Percentiles rank a stretch among this genome's conserved stretches.
phyloP scores from a whole-genome alignment of 1,284 basidiomycete species.

The Papiliotrema flavescens region DNA sequence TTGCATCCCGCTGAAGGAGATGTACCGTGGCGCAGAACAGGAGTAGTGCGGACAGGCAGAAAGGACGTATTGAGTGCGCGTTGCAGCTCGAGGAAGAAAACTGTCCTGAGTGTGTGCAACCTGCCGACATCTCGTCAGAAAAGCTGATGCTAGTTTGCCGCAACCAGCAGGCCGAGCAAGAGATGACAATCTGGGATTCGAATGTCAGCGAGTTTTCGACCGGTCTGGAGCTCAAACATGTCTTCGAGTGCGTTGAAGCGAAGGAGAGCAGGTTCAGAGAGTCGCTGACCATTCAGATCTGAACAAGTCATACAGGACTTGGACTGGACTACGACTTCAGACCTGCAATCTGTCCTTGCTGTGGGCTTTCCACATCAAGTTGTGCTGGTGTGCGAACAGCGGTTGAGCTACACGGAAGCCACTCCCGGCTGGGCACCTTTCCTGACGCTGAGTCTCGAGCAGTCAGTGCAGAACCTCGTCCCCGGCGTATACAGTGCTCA shows the following conservation, averaged over 20 bases:
- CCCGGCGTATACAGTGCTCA: not conserved
- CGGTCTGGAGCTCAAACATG: conserved; percentile 69
- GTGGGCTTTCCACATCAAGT: conserved; percentile 74
- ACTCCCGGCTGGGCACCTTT: conserved; percentile 75
- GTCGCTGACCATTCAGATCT: conserved; percentile 1
- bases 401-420: conserved; percentile 82
- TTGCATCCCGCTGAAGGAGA: not conserved
- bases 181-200: conserved; percentile 91
- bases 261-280: not conserved
- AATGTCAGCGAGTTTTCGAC: conserved; percentile 89
- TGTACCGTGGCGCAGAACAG: conserved; percentile 53
- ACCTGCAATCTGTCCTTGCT: conserved; percentile 81
- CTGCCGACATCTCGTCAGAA: not conserved
- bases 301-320: conserved; percentile 68
- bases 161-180: conserved; percentile 54
- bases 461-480: conserved; percentile 50
- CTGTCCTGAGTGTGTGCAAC: conserved; percentile 58
- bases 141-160: conserved; percentile 54
- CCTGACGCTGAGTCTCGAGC: conserved; percentile 64
- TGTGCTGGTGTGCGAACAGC: conserved; percentile 78
- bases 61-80: conserved; percentile 63
- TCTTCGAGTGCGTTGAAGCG: conserved; percentile 56
- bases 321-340: conserved; percentile 87
- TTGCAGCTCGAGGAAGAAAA: conserved; percentile 86
- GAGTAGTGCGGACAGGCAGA: conserved; percentile 68